Evolutionary conservation across 805 yeast genomes (phyloP).

Genomic region (Lipomyces yamadae): DNA sequence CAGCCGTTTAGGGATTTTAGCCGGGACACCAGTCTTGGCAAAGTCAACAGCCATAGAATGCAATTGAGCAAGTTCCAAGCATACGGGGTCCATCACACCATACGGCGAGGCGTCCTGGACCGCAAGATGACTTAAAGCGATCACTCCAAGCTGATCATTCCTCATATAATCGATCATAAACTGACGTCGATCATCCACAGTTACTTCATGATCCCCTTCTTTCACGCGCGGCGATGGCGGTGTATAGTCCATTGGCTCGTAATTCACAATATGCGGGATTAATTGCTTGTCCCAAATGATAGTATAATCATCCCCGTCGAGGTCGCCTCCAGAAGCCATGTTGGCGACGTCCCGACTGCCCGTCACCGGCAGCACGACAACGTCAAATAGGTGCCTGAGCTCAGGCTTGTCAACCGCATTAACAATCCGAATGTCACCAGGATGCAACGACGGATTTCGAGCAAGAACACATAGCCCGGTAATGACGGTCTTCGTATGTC

Average conservation of each 20-base stretch:
- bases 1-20: not conserved
- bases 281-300: slow-evolving; percentile 22
- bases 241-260: slow-evolving; percentile 11
- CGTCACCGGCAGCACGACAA: slow-evolving; percentile 19
- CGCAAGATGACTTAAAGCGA: slow-evolving; percentile 16
- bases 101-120: slow-evolving; percentile 7
- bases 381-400: slow-evolving; percentile 15
- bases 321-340: slow-evolving; percentile 27
- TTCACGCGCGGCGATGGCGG: slow-evolving; percentile 9
- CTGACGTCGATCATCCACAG: slow-evolving; percentile 11
- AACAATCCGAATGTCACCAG: slow-evolving; percentile 22
- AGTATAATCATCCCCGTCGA: slow-evolving; percentile 28
- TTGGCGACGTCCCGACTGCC: slow-evolving; percentile 21
- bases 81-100: slow-evolving; percentile 11
- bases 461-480: slow-evolving; percentile 18
- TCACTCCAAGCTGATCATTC: slow-evolving; percentile 10
- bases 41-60: slow-evolving; percentile 21
- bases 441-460: slow-evolving; percentile 22
- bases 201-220: slow-evolving; percentile 1
- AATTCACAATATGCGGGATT: slow-evolving; percentile 15
- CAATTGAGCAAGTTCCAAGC: slow-evolving; percentile 11
- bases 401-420: slow-evolving; percentile 10
- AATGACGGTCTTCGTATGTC: slow-evolving; percentile 12
- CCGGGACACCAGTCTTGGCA: slow-evolving; percentile 16
- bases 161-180: slow-evolving; percentile 15